Percentiles rank a stretch among this genome's conserved stretches.
Conservation (phyloP, 805 yeast species). For the Saturnispora sanitii region DNA sequence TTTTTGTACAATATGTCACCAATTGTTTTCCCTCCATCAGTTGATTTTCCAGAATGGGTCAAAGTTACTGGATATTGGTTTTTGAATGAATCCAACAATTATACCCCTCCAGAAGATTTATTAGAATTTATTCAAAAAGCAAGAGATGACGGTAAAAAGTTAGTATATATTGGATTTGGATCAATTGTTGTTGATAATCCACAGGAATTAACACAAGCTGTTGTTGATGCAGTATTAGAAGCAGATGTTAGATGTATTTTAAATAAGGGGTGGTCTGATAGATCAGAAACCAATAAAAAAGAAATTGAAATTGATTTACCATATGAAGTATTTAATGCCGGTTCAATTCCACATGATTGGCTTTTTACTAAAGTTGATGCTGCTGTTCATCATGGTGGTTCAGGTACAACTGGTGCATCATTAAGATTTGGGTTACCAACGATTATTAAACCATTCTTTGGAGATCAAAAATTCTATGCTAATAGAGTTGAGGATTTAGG, state of each 20-base stretch:
- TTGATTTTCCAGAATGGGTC: constrained; percentile 94
- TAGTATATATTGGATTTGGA: constrained; percentile 92
- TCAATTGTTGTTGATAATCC: constrained; percentile 88
- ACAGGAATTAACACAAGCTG: constrained; percentile 61
- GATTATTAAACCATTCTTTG: constrained; percentile 87
- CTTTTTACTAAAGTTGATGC: constrained; percentile 81
- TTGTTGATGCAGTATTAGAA: constrained; percentile 65
- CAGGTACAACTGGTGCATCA: constrained; percentile 93
- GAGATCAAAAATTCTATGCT: constrained; percentile 92
- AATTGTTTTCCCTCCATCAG: constrained; percentile 79
- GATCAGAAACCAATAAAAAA: constrained; percentile 32
- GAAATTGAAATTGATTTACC: constrained; percentile 45
- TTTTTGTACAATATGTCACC: constrained; percentile 87
- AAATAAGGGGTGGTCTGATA: constrained; percentile 92
- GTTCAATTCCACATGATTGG: constrained; percentile 89
- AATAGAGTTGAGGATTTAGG: constrained; percentile 81
- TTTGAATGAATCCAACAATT: constrained; percentile 42
- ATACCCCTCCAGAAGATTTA: constrained; percentile 52
- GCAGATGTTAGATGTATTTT: constrained; percentile 81
- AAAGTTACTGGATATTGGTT: constrained; percentile 95
- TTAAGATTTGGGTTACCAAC: constrained; percentile 82
- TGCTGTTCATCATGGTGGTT: constrained; percentile 96
- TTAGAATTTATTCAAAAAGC: constrained; percentile 55
- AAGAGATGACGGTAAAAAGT: constrained; percentile 45
- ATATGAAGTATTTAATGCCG: constrained; percentile 54